Percentiles rank a stretch among this genome's conserved stretches.
Conservation (phyloP, 2,329 filamentous ascomycete genomes). For the Aureobasidium pullulans region DNA sequence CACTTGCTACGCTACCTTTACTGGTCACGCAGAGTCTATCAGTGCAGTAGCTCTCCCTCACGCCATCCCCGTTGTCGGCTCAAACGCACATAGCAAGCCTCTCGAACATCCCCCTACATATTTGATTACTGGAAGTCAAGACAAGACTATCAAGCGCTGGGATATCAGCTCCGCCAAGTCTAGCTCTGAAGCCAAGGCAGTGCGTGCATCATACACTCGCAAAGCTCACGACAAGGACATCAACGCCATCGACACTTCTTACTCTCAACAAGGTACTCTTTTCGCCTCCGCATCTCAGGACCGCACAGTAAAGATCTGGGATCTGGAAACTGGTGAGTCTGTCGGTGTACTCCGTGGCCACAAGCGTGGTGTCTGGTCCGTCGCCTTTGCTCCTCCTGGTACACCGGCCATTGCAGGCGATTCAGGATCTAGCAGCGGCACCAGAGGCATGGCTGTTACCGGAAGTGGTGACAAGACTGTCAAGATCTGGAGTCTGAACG, state of each 20-base stretch:
- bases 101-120: constrained; percentile 75
- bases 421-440: constrained; percentile 52
- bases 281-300: constrained; percentile 97
- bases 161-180: constrained; percentile 55
- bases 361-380: constrained; percentile 90
- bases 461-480: constrained; percentile 94
- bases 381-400: constrained; percentile 76
- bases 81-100: constrained; percentile 64
- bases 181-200: constrained; percentile 39
- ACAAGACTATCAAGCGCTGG: constrained; percentile 93
- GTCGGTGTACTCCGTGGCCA: constrained; percentile 89
- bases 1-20: constrained; percentile 72
- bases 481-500: constrained; percentile 86
- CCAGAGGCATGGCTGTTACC: constrained; percentile 76
- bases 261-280: constrained; percentile 61
- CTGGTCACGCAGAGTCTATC: constrained; percentile 88
- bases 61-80: constrained; percentile 57
- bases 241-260: constrained; percentile 73
- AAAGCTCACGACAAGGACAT: constrained; percentile 99
- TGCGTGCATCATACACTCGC: constrained; percentile 71
- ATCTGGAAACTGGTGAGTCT: constrained; percentile 78
- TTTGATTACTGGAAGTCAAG: constrained; percentile 85
- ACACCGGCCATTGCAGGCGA: constrained; percentile 68
- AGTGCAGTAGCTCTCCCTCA: constrained; percentile 82
- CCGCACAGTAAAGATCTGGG: constrained; percentile 95